Conservation (phyloP, 495 filamentous ascomycete genomes). For the Xylaria flabelliformis region DNA sequence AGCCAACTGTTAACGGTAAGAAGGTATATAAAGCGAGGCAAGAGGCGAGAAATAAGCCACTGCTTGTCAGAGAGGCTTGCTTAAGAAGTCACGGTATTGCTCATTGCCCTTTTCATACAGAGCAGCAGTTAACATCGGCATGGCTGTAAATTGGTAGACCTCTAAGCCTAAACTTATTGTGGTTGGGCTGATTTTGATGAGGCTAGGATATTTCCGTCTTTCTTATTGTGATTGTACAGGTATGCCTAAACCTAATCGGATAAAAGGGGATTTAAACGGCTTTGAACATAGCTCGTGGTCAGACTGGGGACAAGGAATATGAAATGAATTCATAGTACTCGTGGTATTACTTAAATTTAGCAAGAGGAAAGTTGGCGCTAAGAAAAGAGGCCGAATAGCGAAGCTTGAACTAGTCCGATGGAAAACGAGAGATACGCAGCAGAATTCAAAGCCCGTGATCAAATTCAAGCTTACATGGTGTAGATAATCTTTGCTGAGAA, state of each 20-base stretch:
- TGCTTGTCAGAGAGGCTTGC: no score
- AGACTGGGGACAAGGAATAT: neutral
- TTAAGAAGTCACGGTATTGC: neutral
- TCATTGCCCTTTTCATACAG: neutral
- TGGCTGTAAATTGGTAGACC: neutral
- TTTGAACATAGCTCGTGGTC: neutral
- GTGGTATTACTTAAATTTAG: neutral
- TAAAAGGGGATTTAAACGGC: neutral
- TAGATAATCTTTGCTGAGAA: neutral
- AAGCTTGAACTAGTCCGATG: neutral
- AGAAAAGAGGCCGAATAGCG: neutral
- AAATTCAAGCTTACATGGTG: constrained; percentile 2
- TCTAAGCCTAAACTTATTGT: neutral
- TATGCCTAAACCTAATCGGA: neutral
- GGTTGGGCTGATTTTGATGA: neutral
- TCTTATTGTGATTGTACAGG: neutral
- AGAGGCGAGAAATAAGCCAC: neutral
- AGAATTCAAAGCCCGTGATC: neutral
- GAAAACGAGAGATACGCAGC: neutral
- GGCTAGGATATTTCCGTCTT: neutral
- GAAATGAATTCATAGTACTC: neutral
- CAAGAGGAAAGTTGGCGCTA: neutral
- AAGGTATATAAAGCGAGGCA: neutral
- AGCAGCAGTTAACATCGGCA: neutral
- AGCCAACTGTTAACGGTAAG: neutral